Percentiles rank a stretch among this genome's conserved stretches.
These are phyloP conservation scores for Ascochyta pisi DNA, from an alignment of 2,329 filamentous ascomycete genomes.

Conservation along the genomic window DNA sequence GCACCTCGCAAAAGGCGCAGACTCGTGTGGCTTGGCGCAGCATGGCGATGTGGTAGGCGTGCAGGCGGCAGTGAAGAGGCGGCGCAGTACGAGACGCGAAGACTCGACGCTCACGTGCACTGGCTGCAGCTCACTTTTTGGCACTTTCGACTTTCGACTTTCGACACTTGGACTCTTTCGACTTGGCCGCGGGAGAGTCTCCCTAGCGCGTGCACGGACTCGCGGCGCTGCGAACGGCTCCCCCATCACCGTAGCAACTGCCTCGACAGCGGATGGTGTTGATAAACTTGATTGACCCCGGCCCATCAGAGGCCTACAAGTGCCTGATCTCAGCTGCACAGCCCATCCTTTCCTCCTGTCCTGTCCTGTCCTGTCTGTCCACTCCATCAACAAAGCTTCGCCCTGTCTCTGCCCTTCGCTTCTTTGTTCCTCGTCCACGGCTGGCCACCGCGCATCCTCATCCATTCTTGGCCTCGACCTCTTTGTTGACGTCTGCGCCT, in stretches of 20 bases:
- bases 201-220: not conserved
- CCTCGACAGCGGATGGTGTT: slow-evolving; percentile 10
- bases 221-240: not conserved
- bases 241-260: slow-evolving; percentile 7
- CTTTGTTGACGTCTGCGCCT: slow-evolving; percentile 2
- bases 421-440: slow-evolving; percentile 1
- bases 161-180: too few relatives aligned
- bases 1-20: slow-evolving; percentile 55
- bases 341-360: slow-evolving; percentile 13
- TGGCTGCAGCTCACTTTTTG: slow-evolving; percentile 11
- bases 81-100: too few relatives aligned
- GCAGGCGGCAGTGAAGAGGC: too few relatives aligned
- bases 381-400: slow-evolving; percentile 11
- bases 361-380: slow-evolving; percentile 3
- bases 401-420: slow-evolving; percentile 12
- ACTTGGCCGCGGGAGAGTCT: not conserved
- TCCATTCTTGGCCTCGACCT: slow-evolving; percentile 2
- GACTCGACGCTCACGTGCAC: not conserved
- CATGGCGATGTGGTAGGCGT: slow-evolving; percentile 23
- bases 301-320: slow-evolving; percentile 9
- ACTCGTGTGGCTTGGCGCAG: slow-evolving; percentile 37
- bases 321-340: slow-evolving; percentile 13
- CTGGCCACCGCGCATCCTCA: slow-evolving; percentile 11
- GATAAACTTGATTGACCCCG: slow-evolving; percentile 13
- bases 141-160: too few relatives aligned